Base-by-base conservation (phyloP, 495 filamentous ascomycete genomes). In the Talaromyces borbonicus region DNA sequence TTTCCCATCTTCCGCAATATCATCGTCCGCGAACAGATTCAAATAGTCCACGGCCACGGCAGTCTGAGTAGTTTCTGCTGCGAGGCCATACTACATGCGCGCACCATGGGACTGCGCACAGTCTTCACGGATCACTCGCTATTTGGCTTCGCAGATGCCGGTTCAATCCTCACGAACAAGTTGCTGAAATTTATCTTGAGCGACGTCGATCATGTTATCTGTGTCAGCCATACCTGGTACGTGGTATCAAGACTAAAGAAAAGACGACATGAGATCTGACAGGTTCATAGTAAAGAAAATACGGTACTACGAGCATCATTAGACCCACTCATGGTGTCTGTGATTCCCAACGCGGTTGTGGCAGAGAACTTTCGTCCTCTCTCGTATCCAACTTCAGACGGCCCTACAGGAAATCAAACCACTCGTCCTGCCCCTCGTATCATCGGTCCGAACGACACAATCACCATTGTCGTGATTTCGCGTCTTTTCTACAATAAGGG, bases 401-500 rank as follows among this genome's bases (percentile, higher is more conserved):
- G 19, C 31, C 37, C 26, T 15, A 12, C 6, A 16, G 42, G n/a
- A 8, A 15, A 31, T 25, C 30, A 20, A 33, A 31, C 4, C 20
- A 11, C 19, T 1, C 56, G 49, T 2, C 49, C 51, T 18, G 43
- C 77, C 33, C 71, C 70, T 15, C 68, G 61, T 23, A 70, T 61
- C 19, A 72, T 94, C 16, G 84, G 85, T 0, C 87, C 88, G 1
- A 71, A 86, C 42, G 87, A 93, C 51, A 85, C 76, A 11, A 92
- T 98, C 51, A 97, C 90, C 3, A 97, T 97, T 47, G 88, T 97
- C 0, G 90, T 97, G 4, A 90, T 98, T 24, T 96, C 90, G 4
- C 87, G 92, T 16, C 83, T 98, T 9, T 98, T 96, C 62, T 96
- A 97, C 68, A 98, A 98, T 66, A 98, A 98, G 60, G 92, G 92